These are phyloP conservation scores for Zygoascus meyerae DNA, from an alignment of 1,139 yeast species.

Conservation along the genomic window DNA sequence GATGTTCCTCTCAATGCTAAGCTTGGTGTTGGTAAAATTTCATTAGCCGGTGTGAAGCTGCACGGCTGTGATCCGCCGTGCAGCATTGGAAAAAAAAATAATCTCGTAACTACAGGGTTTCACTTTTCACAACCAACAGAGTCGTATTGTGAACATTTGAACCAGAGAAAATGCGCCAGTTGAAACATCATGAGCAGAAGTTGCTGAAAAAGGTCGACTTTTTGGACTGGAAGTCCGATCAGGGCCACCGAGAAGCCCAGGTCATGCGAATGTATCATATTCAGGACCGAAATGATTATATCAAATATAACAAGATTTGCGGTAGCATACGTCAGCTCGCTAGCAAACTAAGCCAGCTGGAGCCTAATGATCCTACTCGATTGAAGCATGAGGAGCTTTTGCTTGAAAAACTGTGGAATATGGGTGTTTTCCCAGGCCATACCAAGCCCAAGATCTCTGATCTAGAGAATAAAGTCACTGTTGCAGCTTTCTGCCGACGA, in stretches of 20 bases:
- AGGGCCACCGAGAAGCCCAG: conserved; percentile 89
- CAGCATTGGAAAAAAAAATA: background rate
- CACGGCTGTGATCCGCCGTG: background rate
- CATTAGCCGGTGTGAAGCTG: background rate
- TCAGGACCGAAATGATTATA: conserved; percentile 93
- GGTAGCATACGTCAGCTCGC: conserved; percentile 88
- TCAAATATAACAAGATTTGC: conserved; percentile 84
- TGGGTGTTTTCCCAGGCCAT: conserved; percentile 68
- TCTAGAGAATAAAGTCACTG: conserved; percentile 84
- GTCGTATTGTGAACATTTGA: background rate
- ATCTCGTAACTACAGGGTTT: too few relatives aligned
- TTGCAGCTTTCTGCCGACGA: conserved; percentile 86
- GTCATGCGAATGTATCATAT: conserved; percentile 93
- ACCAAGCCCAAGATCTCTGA: conserved; percentile 89
- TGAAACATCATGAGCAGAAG: conserved; percentile 93
- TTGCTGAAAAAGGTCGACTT: conserved; percentile 93
- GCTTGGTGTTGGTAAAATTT: conserved; percentile 4
- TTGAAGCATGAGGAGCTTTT: conserved; percentile 80
- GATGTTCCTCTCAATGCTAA: too few relatives aligned
- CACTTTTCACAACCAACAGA: background rate
- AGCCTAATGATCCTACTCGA: conserved; percentile 81
- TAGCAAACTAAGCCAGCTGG: conserved; percentile 72
- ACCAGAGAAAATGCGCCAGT: conserved; percentile 46
- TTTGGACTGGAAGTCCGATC: conserved; percentile 96
- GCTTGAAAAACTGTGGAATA: conserved; percentile 75